Conservation (phyloP, 176 grass and related monocot genomes). For the Musa schizocarpa region DNA sequence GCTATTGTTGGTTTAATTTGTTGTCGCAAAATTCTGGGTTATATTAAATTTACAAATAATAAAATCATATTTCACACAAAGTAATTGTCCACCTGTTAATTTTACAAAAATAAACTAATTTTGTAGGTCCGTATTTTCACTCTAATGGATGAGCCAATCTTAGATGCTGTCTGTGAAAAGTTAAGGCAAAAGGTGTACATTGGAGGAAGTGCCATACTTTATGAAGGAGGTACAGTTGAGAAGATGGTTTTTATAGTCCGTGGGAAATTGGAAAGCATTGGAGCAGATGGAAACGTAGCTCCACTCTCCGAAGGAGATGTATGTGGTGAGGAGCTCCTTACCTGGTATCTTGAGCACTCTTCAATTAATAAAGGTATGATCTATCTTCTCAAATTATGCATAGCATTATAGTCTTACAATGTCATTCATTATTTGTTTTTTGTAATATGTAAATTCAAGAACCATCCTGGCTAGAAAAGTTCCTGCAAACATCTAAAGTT, state of each 20-base stretch:
- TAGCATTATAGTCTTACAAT: neutral
- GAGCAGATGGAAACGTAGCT: constrained; percentile 59
- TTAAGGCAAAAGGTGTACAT: constrained; percentile 82
- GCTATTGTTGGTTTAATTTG: no score
- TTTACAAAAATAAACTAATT: neutral
- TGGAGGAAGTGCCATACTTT: constrained; percentile 67
- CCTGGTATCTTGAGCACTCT: constrained; percentile 88
- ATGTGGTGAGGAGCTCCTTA: constrained; percentile 95
- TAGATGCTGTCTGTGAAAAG: constrained; percentile 88
- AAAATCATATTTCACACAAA: no score
- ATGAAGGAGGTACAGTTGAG: constrained; percentile 68
- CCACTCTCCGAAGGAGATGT: constrained; percentile 73
- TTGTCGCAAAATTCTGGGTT: no score
- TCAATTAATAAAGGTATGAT: constrained; percentile 60
- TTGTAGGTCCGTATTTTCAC: constrained; percentile 75
- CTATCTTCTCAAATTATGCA: neutral
- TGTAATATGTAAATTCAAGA: neutral
- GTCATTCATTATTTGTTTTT: neutral
- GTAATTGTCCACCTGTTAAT: no score
- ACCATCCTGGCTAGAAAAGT: no score
- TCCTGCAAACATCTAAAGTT: no score
- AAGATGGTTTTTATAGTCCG: constrained; percentile 96
- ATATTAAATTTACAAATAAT: no score
- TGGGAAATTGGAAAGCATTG: constrained; percentile 84
- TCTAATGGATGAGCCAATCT: constrained; percentile 74